Conservation (phyloP, 148 eudicot genomes). For the Spergularia bocconei region DNA sequence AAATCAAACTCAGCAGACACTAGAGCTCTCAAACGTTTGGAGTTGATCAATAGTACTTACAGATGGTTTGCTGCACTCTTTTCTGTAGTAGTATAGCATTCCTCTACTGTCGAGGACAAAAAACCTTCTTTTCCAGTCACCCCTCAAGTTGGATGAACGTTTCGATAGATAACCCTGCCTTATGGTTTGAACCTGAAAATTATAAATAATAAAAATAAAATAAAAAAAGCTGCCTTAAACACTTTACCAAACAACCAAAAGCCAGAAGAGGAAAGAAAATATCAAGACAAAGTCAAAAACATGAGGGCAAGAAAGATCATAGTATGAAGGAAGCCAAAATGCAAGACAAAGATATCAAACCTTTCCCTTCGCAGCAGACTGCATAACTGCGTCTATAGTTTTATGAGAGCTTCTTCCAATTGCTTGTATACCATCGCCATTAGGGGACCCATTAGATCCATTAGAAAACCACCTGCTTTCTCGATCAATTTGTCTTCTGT, state of each 20-base stretch:
- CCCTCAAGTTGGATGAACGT: constrained; percentile 92
- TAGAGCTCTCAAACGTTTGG: background rate
- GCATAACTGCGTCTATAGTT: constrained; percentile 97
- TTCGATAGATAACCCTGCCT: constrained; percentile 95
- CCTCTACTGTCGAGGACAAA: constrained; percentile 97
- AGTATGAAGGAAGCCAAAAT: background rate
- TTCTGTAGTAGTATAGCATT: constrained; percentile 90
- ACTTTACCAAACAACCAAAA: background rate
- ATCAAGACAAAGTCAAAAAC: background rate
- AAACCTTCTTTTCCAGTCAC: constrained; percentile 98
- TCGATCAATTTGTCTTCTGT: constrained; percentile 84
- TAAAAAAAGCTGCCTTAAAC: background rate
- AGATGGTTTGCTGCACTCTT: constrained; percentile 75
- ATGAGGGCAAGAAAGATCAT: background rate
- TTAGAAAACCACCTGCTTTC: constrained; percentile 88
- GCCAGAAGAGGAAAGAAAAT: background rate
- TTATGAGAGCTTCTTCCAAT: constrained; percentile 97
- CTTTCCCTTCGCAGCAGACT: constrained; percentile 93
- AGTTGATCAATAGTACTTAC: constrained; percentile 47
- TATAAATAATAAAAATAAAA: background rate
- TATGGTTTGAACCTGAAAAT: constrained; percentile 87
- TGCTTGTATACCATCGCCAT: constrained; percentile 92
- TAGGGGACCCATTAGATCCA: constrained; percentile 87
- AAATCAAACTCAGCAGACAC: background rate
- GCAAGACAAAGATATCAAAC: constrained; percentile 29